These are phyloP conservation scores for Kurtzmaniella natalensis DNA, from an alignment of 1,139 yeast species.

Conservation along the genomic window DNA sequence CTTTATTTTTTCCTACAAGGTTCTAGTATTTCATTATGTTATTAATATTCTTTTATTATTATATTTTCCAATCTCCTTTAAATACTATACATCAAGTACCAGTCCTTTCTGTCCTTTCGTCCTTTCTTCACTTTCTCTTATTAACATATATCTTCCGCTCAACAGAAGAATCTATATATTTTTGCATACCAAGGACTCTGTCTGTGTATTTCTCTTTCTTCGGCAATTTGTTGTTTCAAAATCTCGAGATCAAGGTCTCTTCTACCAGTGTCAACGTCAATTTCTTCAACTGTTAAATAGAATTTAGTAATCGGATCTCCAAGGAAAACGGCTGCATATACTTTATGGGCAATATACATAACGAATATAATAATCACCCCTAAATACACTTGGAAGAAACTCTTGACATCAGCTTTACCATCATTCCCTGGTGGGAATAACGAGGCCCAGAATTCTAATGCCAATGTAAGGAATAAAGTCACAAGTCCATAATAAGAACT, in stretches of 20 bases:
- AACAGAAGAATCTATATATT: constrained; percentile 21
- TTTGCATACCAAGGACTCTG: constrained; percentile 22
- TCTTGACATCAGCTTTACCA: constrained; percentile 25
- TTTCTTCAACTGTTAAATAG: constrained; percentile 29
- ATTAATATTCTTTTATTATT: too few species aligned
- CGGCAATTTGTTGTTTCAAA: constrained; percentile 35
- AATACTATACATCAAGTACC: too few species aligned
- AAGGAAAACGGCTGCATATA: constrained; percentile 21
- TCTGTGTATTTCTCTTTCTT: constrained; percentile 19
- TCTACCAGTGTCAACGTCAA: constrained; percentile 42
- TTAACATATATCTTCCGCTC: too few species aligned
- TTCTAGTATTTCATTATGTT: too few species aligned
- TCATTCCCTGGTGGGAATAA: constrained; percentile 32
- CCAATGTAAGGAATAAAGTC: constrained; percentile 21
- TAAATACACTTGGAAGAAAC: constrained; percentile 30
- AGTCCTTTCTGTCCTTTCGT: too few species aligned
- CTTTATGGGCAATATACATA: constrained; percentile 30
- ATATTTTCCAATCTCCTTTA: too few species aligned
- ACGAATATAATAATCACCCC: constrained; percentile 26
- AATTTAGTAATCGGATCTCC: constrained; percentile 24
- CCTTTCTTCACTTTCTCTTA: too few species aligned
- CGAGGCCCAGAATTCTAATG: constrained; percentile 38
- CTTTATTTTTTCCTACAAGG: too few species aligned
- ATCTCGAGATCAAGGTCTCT: constrained; percentile 37
- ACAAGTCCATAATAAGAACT: constrained; percentile 32